phyloP scores from a whole-genome alignment of 768 basidiomycete genomes.

The Panellus pusillus region DNA sequence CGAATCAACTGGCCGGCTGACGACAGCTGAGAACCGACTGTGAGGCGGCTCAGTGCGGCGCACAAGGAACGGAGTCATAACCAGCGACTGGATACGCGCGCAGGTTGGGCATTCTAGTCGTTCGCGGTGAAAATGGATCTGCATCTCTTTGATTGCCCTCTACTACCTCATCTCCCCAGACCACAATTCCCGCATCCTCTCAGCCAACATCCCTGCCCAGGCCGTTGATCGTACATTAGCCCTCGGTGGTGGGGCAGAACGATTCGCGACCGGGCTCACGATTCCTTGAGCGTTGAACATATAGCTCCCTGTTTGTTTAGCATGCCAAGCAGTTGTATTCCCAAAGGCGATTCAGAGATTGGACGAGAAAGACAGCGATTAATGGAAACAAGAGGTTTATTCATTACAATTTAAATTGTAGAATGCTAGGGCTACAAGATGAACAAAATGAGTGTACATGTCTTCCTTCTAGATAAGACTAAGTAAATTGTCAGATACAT shows the following conservation, averaged over 20 bases:
- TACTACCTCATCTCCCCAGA: constrained; percentile 16
- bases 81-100: constrained; percentile 14
- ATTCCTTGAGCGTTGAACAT: constrained; percentile 1
- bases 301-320: background rate
- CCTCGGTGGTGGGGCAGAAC: constrained; percentile 13
- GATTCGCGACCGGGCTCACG: constrained; percentile 16
- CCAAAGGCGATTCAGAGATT: constrained; percentile 14
- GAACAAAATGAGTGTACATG: background rate
- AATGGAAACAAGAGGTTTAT: background rate
- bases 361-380: constrained; percentile 19
- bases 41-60: constrained; percentile 4
- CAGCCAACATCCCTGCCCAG: constrained; percentile 1
- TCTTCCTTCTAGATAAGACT: background rate
- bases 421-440: constrained; percentile 4
- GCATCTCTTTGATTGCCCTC: constrained; percentile 5
- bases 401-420: background rate
- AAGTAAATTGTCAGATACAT: constrained; percentile 1
- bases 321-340: constrained; percentile 14
- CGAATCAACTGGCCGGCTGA: too few relatives aligned
- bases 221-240: constrained; percentile 3
- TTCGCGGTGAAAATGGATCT: constrained; percentile 1
- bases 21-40: background rate
- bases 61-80: constrained; percentile 18
- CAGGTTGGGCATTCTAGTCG: constrained; percentile 5
- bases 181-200: constrained; percentile 9